Base-by-base conservation (phyloP, 1,284 basidiomycete species). In the Fomitopsis pinicola region DNA sequence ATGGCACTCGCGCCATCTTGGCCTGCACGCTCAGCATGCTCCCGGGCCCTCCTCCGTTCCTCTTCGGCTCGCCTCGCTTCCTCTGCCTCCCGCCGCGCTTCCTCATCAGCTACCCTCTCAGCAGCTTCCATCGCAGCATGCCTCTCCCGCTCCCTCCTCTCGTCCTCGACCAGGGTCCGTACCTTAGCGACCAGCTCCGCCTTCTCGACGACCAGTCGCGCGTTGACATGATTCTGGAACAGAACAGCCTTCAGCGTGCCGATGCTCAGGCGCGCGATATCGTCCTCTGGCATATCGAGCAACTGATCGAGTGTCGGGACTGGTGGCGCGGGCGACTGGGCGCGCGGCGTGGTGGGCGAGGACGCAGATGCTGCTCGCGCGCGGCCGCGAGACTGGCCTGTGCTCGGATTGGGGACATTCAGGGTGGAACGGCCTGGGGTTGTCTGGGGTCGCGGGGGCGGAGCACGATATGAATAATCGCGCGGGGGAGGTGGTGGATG, bases 101-200 rank as follows among this genome's bases (percentile, higher is more conserved):
- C 72, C 48, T 74, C 73, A 57, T 76, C 73, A n/a, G 70, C 67
- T 36, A 67, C 68, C 50, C 84, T 77, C 66, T 82, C 80, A 58
- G 74, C 76, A 66, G 80, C 80, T 65, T 80, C 80, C 46, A 72
- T 76, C 48, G 66, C 63, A 60, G 77, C 73, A 64, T 79, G 75
- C 40, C 84, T 68, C 62, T 80, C 83, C 28, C 85, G 72, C 61
- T 87, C 84, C 28, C 73, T 70, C 64, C 79, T 78, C 74, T 95
- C 93, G 64, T 88, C 85, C 45, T 84, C 82, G 6, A 94, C 74
- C 17, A 93, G 73, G 50, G 78, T 78, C 60, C 76, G 69, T 8
- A 93, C 92, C 65, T 88, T 87, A 33, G 74, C 79, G 6, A 94
- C 89, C 33, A 94, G 74, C 64, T 94, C 92, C 44, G 80, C 77